Conservation (phyloP, 768 basidiomycete species). For the Clitopilus hobsonii region DNA sequence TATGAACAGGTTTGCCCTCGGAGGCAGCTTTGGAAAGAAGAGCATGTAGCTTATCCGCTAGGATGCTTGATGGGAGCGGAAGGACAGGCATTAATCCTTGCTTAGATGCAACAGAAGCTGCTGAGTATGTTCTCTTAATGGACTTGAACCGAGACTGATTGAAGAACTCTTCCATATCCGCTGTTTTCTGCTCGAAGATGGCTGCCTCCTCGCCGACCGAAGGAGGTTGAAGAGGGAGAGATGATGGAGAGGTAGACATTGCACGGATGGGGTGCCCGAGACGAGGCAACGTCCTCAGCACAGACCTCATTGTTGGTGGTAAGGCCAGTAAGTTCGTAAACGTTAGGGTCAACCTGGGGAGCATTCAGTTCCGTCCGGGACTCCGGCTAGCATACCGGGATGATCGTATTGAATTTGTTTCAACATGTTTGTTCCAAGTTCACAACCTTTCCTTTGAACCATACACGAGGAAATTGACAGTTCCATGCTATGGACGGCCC, state of each 20-base stretch:
- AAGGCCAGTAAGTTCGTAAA: too few relatives aligned
- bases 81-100: slow-evolving; percentile 82
- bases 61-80: slow-evolving; percentile 70
- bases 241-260: slow-evolving; percentile 23
- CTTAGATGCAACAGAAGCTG: slow-evolving; percentile 79
- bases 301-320: slow-evolving; percentile 24
- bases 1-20: slow-evolving; percentile 71
- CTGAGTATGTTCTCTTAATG: slow-evolving; percentile 76
- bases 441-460: too few relatives aligned
- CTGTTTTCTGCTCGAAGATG: slow-evolving; percentile 57
- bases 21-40: slow-evolving; percentile 59
- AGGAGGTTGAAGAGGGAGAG: slow-evolving; percentile 56
- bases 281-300: slow-evolving; percentile 18
- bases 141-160: slow-evolving; percentile 64
- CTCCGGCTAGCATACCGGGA: background rate
- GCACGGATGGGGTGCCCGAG: slow-evolving; percentile 27
- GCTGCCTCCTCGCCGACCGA: slow-evolving; percentile 51
- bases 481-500: too few relatives aligned
- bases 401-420: background rate
- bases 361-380: background rate
- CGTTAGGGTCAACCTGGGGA: background rate
- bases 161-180: slow-evolving; percentile 71
- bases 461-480: too few relatives aligned
- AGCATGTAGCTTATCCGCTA: slow-evolving; percentile 81
- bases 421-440: background rate